These are phyloP conservation scores for Cyphellophora europaea DNA, from an alignment of 2,329 filamentous ascomycete genomes.

Conservation along the genomic window DNA sequence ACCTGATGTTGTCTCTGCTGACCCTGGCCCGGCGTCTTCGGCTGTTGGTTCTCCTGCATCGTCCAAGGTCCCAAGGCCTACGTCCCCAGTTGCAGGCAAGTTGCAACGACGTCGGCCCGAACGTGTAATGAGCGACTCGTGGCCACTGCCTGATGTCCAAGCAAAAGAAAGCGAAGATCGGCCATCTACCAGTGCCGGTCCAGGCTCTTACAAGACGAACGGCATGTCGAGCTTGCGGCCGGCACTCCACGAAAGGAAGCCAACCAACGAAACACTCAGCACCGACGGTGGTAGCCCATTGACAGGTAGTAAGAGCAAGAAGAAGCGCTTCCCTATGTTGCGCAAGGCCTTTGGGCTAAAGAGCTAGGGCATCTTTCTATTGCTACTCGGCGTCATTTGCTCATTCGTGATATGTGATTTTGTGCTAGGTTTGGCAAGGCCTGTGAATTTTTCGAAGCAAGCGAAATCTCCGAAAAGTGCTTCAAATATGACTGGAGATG, in stretches of 20 bases:
- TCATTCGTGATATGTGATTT: too few relatives aligned
- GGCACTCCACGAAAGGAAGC: too few relatives aligned
- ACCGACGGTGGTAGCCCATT: not conserved
- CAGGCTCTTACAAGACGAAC: too few relatives aligned
- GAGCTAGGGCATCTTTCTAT: conserved; percentile 14
- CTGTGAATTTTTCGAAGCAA: too few relatives aligned
- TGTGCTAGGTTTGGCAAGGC: too few relatives aligned
- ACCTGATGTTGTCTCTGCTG: too few relatives aligned
- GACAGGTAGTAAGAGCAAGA: conserved; percentile 24
- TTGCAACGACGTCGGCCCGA: conserved; percentile 38
- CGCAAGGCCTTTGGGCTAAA: conserved; percentile 35
- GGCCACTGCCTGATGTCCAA: conserved; percentile 35
- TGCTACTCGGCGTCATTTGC: not conserved
- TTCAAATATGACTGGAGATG: too few relatives aligned
- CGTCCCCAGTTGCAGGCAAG: conserved; percentile 25
- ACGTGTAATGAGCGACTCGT: conserved; percentile 30
- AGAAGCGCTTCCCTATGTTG: conserved; percentile 35
- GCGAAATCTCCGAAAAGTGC: too few relatives aligned
- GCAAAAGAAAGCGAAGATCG: not conserved
- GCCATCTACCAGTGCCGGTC: not conserved
- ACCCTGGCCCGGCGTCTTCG: too few relatives aligned
- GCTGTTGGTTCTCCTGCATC: too few relatives aligned
- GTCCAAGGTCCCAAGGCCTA: too few relatives aligned
- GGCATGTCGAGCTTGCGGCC: too few relatives aligned
- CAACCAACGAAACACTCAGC: not conserved